Evolutionary conservation across 768 basidiomycete genomes (phyloP).

Genomic region (Amanita exitialis): DNA sequence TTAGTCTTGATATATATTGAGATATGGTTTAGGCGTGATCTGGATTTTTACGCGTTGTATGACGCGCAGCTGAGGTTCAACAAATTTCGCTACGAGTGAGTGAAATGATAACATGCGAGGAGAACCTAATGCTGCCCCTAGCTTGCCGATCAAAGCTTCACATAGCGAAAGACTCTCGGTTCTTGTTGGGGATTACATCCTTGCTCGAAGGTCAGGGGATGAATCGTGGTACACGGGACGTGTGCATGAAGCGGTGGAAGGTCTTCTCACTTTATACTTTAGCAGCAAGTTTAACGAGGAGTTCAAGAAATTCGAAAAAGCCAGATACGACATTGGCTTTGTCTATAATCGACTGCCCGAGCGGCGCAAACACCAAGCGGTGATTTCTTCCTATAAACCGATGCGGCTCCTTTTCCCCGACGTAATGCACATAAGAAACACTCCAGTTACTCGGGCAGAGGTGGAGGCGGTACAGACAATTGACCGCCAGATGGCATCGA

Average conservation of each 20-base stretch:
- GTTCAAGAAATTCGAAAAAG: slow-evolving; percentile 30
- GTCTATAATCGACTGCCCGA: slow-evolving; percentile 42
- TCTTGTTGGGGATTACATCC: slow-evolving; percentile 39
- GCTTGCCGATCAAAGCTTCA: slow-evolving; percentile 42
- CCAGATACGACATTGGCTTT: slow-evolving; percentile 44
- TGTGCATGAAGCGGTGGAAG: slow-evolving; percentile 36
- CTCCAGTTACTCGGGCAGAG: slow-evolving; percentile 12
- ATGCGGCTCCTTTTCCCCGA: slow-evolving; percentile 39
- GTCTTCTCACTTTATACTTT: slow-evolving; percentile 37
- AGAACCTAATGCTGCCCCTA: slow-evolving; percentile 12
- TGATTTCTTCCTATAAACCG: slow-evolving; percentile 27
- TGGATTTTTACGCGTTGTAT: slow-evolving; percentile 25
- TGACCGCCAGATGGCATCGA: slow-evolving; percentile 25
- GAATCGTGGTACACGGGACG: slow-evolving; percentile 29
- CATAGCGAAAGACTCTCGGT: slow-evolving; percentile 52
- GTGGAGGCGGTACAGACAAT: slow-evolving; percentile 15
- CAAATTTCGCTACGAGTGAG: slow-evolving; percentile 35
- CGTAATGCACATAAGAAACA: slow-evolving; percentile 14
- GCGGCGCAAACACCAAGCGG: slow-evolving; percentile 45
- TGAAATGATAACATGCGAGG: not conserved
- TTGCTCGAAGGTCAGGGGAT: slow-evolving; percentile 18
- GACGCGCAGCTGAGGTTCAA: slow-evolving; percentile 25
- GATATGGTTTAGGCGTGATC: slow-evolving; percentile 20
- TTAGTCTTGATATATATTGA: slow-evolving; percentile 5
- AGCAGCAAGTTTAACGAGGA: slow-evolving; percentile 30